phyloP scores from a whole-genome alignment of 768 basidiomycete species.

The Macrocybe gigantea region DNA sequence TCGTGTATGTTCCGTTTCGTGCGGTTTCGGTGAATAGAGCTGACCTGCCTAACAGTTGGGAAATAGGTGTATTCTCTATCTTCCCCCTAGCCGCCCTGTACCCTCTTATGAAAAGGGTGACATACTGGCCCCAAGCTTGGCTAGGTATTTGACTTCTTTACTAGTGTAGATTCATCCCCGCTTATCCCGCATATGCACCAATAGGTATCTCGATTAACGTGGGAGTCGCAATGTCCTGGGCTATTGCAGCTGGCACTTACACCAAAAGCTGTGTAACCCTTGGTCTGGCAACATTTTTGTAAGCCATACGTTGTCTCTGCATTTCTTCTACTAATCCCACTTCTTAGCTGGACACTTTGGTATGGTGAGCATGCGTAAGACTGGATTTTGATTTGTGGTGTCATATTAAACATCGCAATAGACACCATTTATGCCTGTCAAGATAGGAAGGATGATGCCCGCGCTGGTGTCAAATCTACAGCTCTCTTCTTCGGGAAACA shows the following conservation, averaged over 20 bases:
- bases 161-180: too few species aligned
- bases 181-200: too few species aligned
- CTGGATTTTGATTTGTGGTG: background rate
- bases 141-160: conserved; percentile 30
- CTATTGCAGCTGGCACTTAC: conserved; percentile 27
- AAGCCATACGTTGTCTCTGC: conserved; percentile 19
- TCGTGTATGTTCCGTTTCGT: too few species aligned
- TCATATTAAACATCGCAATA: conserved; percentile 1
- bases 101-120: conserved; percentile 50
- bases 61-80: too few species aligned
- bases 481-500: conserved; percentile 63
- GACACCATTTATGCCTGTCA: conserved; percentile 64
- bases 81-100: conserved; percentile 23
- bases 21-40: too few species aligned
- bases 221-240: conserved; percentile 44
- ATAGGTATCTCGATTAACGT: conserved; percentile 40
- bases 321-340: background rate
- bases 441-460: conserved; percentile 69
- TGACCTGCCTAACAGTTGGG: too few species aligned
- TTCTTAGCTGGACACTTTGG: conserved; percentile 40
- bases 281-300: conserved; percentile 39
- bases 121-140: conserved; percentile 60
- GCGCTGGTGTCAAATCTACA: conserved; percentile 68
- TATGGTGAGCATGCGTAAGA: conserved; percentile 24
- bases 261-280: conserved; percentile 23